phyloP scores from a whole-genome alignment of 2,329 filamentous ascomycete species.

The Talaromyces funiculosus region DNA sequence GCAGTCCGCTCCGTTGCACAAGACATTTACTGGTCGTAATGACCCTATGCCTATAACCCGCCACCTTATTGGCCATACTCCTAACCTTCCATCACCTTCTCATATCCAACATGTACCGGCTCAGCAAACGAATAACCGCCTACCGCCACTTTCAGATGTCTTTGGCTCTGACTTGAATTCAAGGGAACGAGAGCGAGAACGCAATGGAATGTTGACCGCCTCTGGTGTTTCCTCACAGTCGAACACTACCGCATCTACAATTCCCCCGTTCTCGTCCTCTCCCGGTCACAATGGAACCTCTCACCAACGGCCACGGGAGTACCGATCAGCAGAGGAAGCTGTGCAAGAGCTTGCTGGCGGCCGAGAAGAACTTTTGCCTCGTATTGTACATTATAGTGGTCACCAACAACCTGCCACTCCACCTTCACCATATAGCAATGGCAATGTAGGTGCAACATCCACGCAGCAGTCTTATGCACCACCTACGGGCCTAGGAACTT shows the following conservation, averaged over 20 bases:
- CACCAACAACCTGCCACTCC: slow-evolving; percentile 60
- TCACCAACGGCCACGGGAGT: slow-evolving; percentile 69
- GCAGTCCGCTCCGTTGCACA: slow-evolving; percentile 89
- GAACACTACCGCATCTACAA: slow-evolving; percentile 58
- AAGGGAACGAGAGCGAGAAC: slow-evolving; percentile 33
- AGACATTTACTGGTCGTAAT: slow-evolving; percentile 89
- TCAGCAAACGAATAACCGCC: slow-evolving; percentile 80
- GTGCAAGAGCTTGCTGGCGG: slow-evolving; percentile 85
- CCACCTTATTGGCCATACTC: slow-evolving; percentile 74
- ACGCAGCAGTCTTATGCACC: slow-evolving; percentile 49
- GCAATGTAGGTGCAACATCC: slow-evolving; percentile 49
- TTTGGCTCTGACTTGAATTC: slow-evolving; percentile 69
- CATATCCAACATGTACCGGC: slow-evolving; percentile 89
- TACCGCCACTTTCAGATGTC: slow-evolving; percentile 91
- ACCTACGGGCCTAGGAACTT: slow-evolving; percentile 26
- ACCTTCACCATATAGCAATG: slow-evolving; percentile 57
- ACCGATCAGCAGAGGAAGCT: slow-evolving; percentile 91
- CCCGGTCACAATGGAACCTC: slow-evolving; percentile 41
- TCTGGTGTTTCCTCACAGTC: slow-evolving; percentile 58
- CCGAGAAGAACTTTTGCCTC: slow-evolving; percentile 85
- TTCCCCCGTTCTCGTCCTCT: slow-evolving; percentile 70
- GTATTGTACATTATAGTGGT: slow-evolving; percentile 90
- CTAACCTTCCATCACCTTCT: slow-evolving; percentile 73
- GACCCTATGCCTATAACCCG: slow-evolving; percentile 69
- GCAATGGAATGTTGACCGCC: slow-evolving; percentile 45